Evolutionary conservation across 1,284 basidiomycete genomes (phyloP).

Genomic region (Tilletiopsis washingtonensis): DNA sequence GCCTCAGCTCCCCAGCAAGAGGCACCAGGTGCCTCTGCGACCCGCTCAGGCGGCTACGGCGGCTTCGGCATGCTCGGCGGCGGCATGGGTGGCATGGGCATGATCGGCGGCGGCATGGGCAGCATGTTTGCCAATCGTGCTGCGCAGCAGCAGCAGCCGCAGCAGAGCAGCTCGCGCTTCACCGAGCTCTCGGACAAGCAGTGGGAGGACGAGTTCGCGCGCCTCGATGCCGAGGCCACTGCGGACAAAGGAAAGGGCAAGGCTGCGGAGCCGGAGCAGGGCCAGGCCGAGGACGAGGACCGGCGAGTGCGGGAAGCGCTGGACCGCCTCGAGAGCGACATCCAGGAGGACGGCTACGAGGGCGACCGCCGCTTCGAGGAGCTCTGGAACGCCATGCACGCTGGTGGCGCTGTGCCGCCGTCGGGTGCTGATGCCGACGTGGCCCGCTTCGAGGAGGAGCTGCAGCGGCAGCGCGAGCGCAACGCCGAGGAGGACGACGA

Average conservation of each 20-base stretch:
- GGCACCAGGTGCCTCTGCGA: too few species aligned
- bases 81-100: conserved; percentile 23
- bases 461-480: conserved; percentile 56
- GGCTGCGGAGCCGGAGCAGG: conserved; percentile 15
- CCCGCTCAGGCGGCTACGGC: conserved; percentile 7
- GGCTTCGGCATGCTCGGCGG: conserved; percentile 10
- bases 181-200: conserved; percentile 37
- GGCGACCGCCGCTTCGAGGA: conserved; percentile 40
- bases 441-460: conserved; percentile 64
- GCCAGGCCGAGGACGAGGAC: conserved; percentile 30
- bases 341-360: conserved; percentile 27
- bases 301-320: conserved; percentile 30
- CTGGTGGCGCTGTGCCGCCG: conserved; percentile 19
- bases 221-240: conserved; percentile 26
- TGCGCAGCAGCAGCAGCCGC: conserved; percentile 10
- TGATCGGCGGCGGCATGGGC: conserved; percentile 18
- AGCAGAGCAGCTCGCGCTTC: conserved; percentile 17
- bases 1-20: too few species aligned
- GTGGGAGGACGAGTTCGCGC: conserved; percentile 43
- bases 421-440: conserved; percentile 44
- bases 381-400: conserved; percentile 43
- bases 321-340: conserved; percentile 34
- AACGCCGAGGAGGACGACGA: conserved; percentile 49
- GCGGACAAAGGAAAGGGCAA: conserved; percentile 37
- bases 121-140: conserved; percentile 10